Evolutionary conservation across 2,329 filamentous ascomycete genomes (phyloP).

Genomic region (Cladosporium cucumerinum): DNA sequence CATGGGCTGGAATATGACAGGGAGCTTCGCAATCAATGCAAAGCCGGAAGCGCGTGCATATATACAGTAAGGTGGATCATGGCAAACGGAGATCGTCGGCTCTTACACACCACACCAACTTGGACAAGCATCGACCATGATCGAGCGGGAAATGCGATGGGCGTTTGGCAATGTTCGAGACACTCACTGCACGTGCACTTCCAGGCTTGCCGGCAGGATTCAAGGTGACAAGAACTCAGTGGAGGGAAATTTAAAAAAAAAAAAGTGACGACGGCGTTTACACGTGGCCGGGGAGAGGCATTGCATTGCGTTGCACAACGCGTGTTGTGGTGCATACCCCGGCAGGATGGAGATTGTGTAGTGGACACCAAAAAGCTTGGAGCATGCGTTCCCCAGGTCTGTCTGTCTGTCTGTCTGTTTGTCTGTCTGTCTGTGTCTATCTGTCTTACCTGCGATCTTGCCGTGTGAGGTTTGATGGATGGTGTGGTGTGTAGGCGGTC

Average conservation of each 20-base stretch:
- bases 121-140: not conserved
- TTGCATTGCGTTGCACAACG: conserved; percentile 10
- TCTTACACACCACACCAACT: not conserved
- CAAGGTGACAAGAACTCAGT: not conserved
- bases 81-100: not conserved
- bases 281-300: conserved; percentile 1
- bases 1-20: not conserved
- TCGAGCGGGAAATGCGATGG: not conserved
- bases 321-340: not conserved
- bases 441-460: not conserved
- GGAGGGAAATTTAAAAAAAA: too few species aligned
- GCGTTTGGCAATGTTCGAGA: not conserved
- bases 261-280: not conserved
- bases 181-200: not conserved
- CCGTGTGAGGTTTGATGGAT: not conserved
- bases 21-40: conserved; percentile 1
- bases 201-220: conserved; percentile 1
- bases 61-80: not conserved
- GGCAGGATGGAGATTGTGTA: not conserved
- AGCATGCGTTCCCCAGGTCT: not conserved
- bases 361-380: not conserved
- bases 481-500: not conserved
- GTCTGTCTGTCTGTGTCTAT: too few species aligned
- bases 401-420: too few species aligned
- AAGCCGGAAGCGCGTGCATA: not conserved